Evolutionary conservation across 352 stramenopile genomes (phyloP).

Genomic region (Phytophthora aleatoria): DNA sequence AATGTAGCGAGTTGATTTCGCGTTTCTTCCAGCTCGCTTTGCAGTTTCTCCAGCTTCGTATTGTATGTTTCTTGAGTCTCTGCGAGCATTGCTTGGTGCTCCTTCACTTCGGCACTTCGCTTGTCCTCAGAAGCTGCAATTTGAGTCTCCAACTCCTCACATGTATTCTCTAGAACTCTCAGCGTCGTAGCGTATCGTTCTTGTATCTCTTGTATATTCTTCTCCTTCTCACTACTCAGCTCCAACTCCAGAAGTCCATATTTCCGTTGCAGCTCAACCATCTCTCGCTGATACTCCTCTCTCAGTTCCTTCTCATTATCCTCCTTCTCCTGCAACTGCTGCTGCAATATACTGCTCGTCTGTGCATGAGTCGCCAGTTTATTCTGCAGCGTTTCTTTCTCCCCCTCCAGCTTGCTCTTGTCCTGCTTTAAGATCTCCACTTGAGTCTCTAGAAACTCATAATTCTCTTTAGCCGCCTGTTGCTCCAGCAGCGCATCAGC

Average conservation of each 20-base stretch:
- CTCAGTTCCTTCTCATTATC: slow-evolving; percentile 9
- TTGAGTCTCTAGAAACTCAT: slow-evolving; percentile 31
- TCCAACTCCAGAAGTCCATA: slow-evolving; percentile 14
- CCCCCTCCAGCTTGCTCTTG: slow-evolving; percentile 14
- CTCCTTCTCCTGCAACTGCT: slow-evolving; percentile 35
- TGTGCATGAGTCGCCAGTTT: slow-evolving; percentile 30
- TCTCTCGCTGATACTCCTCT: slow-evolving; percentile 9
- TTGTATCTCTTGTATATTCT: slow-evolving; percentile 6
- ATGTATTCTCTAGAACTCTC: slow-evolving; percentile 13
- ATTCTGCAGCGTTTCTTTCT: slow-evolving; percentile 11
- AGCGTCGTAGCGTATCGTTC: slow-evolving; percentile 8
- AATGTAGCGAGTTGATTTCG: slow-evolving; percentile 4
- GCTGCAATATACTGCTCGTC: slow-evolving; percentile 34
- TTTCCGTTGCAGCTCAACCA: slow-evolving; percentile 18
- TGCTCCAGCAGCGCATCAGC: slow-evolving; percentile 24
- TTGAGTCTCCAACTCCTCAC: slow-evolving; percentile 6
- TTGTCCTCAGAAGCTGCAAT: slow-evolving; percentile 10
- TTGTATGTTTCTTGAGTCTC: slow-evolving; percentile 2
- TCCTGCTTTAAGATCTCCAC: slow-evolving; percentile 28
- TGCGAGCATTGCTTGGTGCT: slow-evolving; percentile 1
- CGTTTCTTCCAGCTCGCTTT: slow-evolving; percentile 5
- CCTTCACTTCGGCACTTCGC: slow-evolving; percentile 5
- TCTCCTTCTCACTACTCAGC: slow-evolving; percentile 19
- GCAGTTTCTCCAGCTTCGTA: neutral
- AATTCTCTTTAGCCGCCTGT: slow-evolving; percentile 29